These are phyloP conservation scores for Aspergillus ruber DNA, from an alignment of 2,329 filamentous ascomycete genomes.

Conservation along the genomic window DNA sequence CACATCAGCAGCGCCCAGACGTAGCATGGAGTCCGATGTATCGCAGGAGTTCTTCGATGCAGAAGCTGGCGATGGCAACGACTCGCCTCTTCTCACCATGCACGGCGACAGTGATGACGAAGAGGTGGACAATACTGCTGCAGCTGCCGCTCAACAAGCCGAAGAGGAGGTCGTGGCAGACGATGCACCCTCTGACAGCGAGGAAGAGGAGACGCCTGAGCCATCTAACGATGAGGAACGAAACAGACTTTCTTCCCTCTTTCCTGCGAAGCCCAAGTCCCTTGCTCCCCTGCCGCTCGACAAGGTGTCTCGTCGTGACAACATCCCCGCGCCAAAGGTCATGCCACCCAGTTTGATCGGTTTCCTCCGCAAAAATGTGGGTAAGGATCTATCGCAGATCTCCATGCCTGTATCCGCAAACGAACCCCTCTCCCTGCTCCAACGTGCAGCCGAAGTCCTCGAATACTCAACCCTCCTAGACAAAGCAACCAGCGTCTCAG, in stretches of 20 bases:
- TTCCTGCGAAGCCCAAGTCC: conserved; percentile 68
- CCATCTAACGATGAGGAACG: conserved; percentile 30
- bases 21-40: conserved; percentile 75
- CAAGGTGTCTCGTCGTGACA: conserved; percentile 59
- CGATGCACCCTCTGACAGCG: conserved; percentile 60
- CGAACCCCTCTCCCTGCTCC: conserved; percentile 80
- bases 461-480: conserved; percentile 87
- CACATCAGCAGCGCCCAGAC: conserved; percentile 48
- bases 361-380: conserved; percentile 93
- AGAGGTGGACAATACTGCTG: conserved; percentile 40
- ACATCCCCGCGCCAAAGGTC: conserved; percentile 67
- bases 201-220: conserved; percentile 43
- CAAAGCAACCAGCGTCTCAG: conserved; percentile 53
- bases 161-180: conserved; percentile 49
- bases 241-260: conserved; percentile 45
- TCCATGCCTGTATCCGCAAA: conserved; percentile 97
- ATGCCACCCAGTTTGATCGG: conserved; percentile 85
- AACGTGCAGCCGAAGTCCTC: conserved; percentile 81
- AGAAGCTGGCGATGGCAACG: conserved; percentile 53
- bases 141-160: conserved; percentile 44
- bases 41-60: conserved; percentile 95
- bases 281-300: conserved; percentile 71
- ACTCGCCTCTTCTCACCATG: conserved; percentile 68
- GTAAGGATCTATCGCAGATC: conserved; percentile 93
- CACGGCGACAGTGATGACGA: conserved; percentile 66